Evolutionary conservation across 1,139 yeast genomes (phyloP).

Genomic region (Saccharomyces hybrid): DNA sequence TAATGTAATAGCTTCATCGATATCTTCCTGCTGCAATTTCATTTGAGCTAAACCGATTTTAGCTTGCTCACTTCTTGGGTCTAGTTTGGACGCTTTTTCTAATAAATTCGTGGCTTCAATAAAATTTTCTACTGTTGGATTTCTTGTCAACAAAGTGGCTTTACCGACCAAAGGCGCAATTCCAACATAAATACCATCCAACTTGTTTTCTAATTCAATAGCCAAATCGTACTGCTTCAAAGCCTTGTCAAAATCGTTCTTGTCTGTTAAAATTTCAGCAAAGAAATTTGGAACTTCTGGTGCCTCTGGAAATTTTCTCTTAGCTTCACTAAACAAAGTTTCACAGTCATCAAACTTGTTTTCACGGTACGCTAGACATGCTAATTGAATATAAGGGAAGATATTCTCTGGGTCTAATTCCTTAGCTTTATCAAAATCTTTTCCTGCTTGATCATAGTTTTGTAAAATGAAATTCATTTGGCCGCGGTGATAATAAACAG

Average conservation of each 20-base stretch:
- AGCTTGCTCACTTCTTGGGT: constrained; percentile 85
- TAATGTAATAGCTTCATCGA: constrained; percentile 71
- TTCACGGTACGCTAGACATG: constrained; percentile 83
- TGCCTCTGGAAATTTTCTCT: constrained; percentile 69
- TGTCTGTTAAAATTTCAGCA: constrained; percentile 88
- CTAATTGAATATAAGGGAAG: constrained; percentile 84
- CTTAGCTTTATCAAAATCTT: constrained; percentile 69
- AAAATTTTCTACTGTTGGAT: constrained; percentile 43
- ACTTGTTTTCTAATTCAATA: constrained; percentile 58
- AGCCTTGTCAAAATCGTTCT: constrained; percentile 65
- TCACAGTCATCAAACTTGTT: constrained; percentile 56
- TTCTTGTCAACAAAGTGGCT: constrained; percentile 65
- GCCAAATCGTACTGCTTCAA: constrained; percentile 81
- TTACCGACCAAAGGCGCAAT: constrained; percentile 87
- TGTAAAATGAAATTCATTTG: constrained; percentile 81
- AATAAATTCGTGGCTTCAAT: constrained; percentile 61
- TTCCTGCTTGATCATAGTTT: constrained; percentile 65
- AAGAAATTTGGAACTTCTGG: constrained; percentile 93
- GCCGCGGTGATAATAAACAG: constrained; percentile 88
- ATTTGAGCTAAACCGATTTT: constrained; percentile 85
- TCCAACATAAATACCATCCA: constrained; percentile 54
- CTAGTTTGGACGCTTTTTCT: constrained; percentile 69
- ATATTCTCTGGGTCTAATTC: constrained; percentile 68
- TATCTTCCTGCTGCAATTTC: constrained; percentile 72
- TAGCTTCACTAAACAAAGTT: constrained; percentile 64